phyloP scores from a whole-genome alignment of 2,329 filamentous ascomycete genomes.

The Thielaviopsis euricoi region DNA sequence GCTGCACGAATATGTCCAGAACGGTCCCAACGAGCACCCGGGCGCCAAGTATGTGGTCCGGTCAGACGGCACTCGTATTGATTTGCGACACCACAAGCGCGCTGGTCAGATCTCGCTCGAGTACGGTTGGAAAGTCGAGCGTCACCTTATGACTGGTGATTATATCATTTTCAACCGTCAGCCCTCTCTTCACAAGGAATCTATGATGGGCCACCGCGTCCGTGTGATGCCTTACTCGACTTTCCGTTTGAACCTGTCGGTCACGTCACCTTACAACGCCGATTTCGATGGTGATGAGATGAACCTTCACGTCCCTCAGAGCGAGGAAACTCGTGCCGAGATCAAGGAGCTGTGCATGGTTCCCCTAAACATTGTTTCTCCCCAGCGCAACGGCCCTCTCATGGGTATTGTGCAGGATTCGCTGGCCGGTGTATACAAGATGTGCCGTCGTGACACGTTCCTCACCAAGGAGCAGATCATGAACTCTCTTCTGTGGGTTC shows the following conservation, averaged over 20 bases:
- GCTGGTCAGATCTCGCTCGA: constrained; percentile 74
- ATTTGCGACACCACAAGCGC: constrained; percentile 82
- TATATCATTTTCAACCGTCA: constrained; percentile 99
- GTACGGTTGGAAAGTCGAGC: constrained; percentile 97
- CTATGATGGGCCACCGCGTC: constrained; percentile 98
- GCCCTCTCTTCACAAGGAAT: constrained; percentile 96
- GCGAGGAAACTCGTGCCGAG: constrained; percentile 90
- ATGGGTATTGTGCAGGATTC: constrained; percentile 99
- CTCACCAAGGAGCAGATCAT: constrained; percentile 81
- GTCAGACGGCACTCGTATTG: constrained; percentile 82
- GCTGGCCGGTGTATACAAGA: constrained; percentile 89
- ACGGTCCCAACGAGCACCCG: constrained; percentile 86
- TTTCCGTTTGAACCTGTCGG: constrained; percentile 91
- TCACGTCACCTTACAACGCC: constrained; percentile 97
- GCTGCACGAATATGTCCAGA: constrained; percentile 74
- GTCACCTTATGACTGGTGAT: constrained; percentile 88
- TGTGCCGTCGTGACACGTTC: constrained; percentile 85
- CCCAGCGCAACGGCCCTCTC: constrained; percentile 85
- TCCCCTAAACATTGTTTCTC: constrained; percentile 95
- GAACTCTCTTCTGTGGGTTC: constrained; percentile 95
- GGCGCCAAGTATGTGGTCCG: constrained; percentile 95
- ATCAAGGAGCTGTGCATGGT: constrained; percentile 91
- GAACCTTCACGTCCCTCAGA: constrained; percentile 98
- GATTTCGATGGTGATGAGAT: constrained; percentile 99
- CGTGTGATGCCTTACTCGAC: constrained; percentile 98